Percentiles rank a stretch among this genome's conserved stretches.
Conservation (phyloP, 176 grass and related monocot species). For the Musa troglodytarum region DNA sequence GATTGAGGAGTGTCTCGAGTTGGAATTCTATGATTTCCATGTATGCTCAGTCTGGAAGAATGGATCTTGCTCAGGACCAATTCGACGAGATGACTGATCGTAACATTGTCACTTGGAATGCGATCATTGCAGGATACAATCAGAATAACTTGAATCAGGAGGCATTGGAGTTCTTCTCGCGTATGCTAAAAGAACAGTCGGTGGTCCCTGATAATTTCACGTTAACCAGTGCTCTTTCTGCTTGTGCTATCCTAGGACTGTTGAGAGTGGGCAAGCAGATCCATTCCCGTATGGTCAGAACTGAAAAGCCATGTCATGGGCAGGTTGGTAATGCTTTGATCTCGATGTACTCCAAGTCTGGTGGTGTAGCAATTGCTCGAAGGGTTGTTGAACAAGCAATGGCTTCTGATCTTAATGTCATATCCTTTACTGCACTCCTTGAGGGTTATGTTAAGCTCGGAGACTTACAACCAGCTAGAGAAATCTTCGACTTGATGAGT, state of each 20-base stretch:
- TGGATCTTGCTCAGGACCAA: conserved; percentile 47
- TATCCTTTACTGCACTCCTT: conserved; percentile 84
- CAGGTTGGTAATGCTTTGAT: conserved; percentile 66
- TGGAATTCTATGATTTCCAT: conserved; percentile 63
- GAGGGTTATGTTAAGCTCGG: conserved; percentile 85
- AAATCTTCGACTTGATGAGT: conserved; percentile 68
- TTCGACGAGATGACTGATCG: conserved; percentile 51
- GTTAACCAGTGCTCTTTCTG: conserved; percentile 44
- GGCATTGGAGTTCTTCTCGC: conserved; percentile 53
- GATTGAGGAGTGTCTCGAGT: conserved; percentile 36
- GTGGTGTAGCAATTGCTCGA: conserved; percentile 41
- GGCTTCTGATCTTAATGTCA: conserved; percentile 50
- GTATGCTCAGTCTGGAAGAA: conserved; percentile 41
- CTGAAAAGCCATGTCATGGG: conserved; percentile 16
- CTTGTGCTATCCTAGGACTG: conserved; percentile 39
- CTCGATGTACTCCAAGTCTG: conserved; percentile 57
- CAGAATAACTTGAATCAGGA: conserved; percentile 47
- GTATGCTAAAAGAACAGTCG: conserved; percentile 40
- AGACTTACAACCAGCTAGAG: conserved; percentile 42
- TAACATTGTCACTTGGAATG: conserved; percentile 73
- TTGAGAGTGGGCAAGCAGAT: conserved; percentile 50
- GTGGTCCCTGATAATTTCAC: conserved; percentile 41
- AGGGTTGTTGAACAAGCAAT: conserved; percentile 39
- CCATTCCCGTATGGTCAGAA: conserved; percentile 42
- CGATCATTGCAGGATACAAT: conserved; percentile 68